These are phyloP conservation scores for Nicotiana tomentosiformis DNA, from an alignment of 257 asterid species.

Conservation along the genomic window DNA sequence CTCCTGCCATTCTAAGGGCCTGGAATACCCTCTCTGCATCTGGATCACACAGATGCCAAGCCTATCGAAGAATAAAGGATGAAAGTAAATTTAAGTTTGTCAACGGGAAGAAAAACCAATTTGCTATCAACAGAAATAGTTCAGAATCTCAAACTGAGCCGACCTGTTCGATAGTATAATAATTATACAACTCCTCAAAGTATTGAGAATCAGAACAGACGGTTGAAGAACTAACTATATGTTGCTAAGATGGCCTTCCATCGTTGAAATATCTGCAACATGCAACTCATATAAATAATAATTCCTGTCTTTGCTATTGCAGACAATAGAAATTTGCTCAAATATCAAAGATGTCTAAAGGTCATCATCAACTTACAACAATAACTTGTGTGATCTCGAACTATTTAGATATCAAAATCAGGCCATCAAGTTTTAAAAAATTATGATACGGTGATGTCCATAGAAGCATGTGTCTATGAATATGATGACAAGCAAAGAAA, in stretches of 20 bases:
- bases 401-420: not conserved
- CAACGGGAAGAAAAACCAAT: not conserved
- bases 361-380: not conserved
- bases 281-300: too few species aligned
- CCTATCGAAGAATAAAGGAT: conserved; percentile 34
- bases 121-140: not conserved
- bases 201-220: conserved; percentile 86
- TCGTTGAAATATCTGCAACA: conserved; percentile 66
- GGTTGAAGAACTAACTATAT: conserved; percentile 81
- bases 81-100: not conserved
- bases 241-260: conserved; percentile 95
- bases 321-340: not conserved
- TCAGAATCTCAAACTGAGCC: not conserved
- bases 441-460: not conserved
- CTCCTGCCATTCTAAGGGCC: conserved; percentile 75
- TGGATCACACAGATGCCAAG: conserved; percentile 97
- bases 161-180: conserved; percentile 82
- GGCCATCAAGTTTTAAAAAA: not conserved
- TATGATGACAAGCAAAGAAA: not conserved
- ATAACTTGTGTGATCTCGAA: too few species aligned
- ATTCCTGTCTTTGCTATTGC: too few species aligned
- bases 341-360: too few species aligned
- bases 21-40: conserved; percentile 73
- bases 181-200: conserved; percentile 78
- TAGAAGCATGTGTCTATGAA: not conserved